Evolutionary conservation across 2,329 filamentous ascomycete species (phyloP).

Genomic region (Hypomyces perniciosus): DNA sequence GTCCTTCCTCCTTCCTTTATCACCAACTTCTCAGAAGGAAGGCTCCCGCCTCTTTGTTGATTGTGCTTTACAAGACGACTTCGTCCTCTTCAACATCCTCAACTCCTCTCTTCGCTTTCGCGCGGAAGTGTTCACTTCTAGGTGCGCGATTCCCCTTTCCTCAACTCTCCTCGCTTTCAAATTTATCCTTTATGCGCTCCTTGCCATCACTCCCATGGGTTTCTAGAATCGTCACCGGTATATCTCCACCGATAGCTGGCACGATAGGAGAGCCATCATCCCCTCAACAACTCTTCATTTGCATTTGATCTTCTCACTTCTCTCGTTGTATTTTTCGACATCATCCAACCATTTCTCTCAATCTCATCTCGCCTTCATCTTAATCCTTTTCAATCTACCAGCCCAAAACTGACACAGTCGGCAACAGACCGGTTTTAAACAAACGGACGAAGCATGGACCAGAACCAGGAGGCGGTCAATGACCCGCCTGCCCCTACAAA

Average conservation of each 20-base stretch:
- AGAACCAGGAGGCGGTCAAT: background rate
- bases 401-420: too few relatives aligned
- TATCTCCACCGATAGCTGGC: too few relatives aligned
- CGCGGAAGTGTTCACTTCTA: background rate
- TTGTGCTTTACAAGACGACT: background rate
- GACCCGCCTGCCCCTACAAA: conserved; percentile 16
- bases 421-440: too few relatives aligned
- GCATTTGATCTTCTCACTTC: background rate
- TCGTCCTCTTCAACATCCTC: background rate
- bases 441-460: conserved; percentile 10
- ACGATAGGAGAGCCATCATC: background rate
- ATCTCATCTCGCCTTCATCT: conserved; percentile 2
- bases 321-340: conserved; percentile 1
- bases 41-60: background rate
- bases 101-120: background rate
- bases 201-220: too few relatives aligned
- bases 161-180: too few relatives aligned
- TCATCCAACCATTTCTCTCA: background rate
- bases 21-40: background rate
- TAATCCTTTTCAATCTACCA: background rate
- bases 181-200: too few relatives aligned
- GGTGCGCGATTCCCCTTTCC: too few relatives aligned
- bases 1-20: background rate
- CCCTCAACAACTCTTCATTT: background rate
- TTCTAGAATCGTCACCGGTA: too few relatives aligned